Evolutionary conservation across 345 rosid species (phyloP), one percentile per base, ranked within the genome.

Genomic region (Sonneratia alba): DNA sequence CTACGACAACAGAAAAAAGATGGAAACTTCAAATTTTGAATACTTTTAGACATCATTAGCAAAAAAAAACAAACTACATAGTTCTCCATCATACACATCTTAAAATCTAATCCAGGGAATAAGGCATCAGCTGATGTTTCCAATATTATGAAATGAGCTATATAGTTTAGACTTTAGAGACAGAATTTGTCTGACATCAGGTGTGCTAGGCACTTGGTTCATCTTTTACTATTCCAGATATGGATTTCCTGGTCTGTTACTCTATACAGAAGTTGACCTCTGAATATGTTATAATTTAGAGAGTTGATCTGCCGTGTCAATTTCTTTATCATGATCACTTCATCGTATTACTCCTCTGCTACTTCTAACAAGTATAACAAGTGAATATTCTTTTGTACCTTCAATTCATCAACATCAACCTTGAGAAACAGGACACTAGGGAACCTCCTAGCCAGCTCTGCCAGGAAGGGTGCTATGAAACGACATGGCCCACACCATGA

Each of bases 401-500:
- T 84, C 79, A 90, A 56, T 65, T 87, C 93, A 78, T 88, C 96
- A 36, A 82, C 87, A 80, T 90, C 96, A 64, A 88, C 96, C 82
- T 90, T 88, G 27, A 88, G 86, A 75, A 88, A 90, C 42, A 76
- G 66, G 66, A 82, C 93, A 72, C 55, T 62, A 7, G 93, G 80
- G 19, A 82, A 69, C 69, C 80, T 85, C 92, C 82, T 88, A 67
- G 96, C 93, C 78, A 90, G 77, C 73, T 90, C 96, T 70, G 84
- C 78, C 67, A 88, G 78, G 78, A 87, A 81, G 36, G 96, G 93
- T 32, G 93, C 75, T 14, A 90, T 88, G 70, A 86, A 67, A 43
- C 93, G 93, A 76, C 96, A 87, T 13, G 96, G 93, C 70, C 89
- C 91, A 27, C 93, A 88, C 96, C 92, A 90, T 10, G 96, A 79